Evolutionary conservation across 306 rosid species (phyloP).

Genomic region (Glycine latifolia): DNA sequence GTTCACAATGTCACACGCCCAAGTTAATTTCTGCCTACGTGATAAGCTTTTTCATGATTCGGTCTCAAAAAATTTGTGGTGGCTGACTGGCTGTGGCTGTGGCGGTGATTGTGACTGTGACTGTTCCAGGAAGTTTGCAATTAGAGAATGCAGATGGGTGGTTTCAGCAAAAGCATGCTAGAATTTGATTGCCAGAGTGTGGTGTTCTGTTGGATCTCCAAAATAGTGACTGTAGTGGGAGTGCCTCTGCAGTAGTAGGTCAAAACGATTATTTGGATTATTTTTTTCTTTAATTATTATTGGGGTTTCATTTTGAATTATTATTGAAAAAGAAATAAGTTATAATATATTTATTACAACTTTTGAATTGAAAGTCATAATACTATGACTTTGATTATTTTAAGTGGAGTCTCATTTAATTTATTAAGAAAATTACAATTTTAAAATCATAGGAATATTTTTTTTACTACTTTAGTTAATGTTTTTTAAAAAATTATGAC

Average conservation of each 20-base stretch:
- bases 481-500: no score
- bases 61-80: conserved; percentile 24
- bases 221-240: background rate
- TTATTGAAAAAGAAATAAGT: no score
- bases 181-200: conserved; percentile 35
- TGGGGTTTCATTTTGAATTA: no score
- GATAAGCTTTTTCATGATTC: conserved; percentile 16
- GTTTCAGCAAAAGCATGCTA: conserved; percentile 37
- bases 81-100: background rate
- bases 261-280: no score
- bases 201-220: conserved; percentile 26
- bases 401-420: no score
- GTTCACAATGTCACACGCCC: conserved; percentile 19
- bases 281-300: no score
- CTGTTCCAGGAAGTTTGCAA: conserved; percentile 34
- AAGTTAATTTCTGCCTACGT: background rate
- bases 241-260: background rate
- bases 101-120: conserved; percentile 11
- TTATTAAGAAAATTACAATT: no score
- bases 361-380: no score
- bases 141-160: conserved; percentile 24
- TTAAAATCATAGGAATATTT: no score
- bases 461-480: no score
- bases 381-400: no score
- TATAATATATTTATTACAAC: no score